These are phyloP conservation scores for Hypoxylon sp. DNA, from an alignment of 2,329 filamentous ascomycete genomes.

Conservation along the genomic window DNA sequence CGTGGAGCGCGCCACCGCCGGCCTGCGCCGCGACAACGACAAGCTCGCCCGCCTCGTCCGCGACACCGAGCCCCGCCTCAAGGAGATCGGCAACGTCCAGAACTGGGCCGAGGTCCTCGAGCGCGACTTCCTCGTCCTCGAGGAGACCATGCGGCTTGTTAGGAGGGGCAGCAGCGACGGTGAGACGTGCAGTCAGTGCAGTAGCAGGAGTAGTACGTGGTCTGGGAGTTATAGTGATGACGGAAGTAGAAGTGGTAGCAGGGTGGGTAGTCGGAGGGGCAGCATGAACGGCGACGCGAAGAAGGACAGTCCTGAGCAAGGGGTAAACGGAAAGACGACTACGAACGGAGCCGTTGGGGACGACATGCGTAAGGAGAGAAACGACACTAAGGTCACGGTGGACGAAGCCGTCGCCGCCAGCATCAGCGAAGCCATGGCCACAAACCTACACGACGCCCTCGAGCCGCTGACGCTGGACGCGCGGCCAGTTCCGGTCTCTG, in stretches of 20 bases:
- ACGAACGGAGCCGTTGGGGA: slow-evolving; percentile 8
- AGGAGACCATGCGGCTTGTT: slow-evolving; percentile 69
- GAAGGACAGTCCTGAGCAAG: slow-evolving; percentile 24
- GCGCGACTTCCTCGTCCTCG: slow-evolving; percentile 68
- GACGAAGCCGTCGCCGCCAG: slow-evolving; percentile 41
- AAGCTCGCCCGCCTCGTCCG: slow-evolving; percentile 70
- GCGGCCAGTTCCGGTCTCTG: neutral
- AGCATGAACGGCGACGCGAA: slow-evolving; percentile 23
- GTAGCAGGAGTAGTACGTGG: slow-evolving; percentile 36
- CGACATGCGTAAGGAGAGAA: neutral
- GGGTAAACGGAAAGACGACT: slow-evolving; percentile 21
- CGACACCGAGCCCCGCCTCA: slow-evolving; percentile 69
- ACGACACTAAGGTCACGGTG: slow-evolving; percentile 32
- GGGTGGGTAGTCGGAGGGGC: slow-evolving; percentile 29
- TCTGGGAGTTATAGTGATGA: slow-evolving; percentile 38
- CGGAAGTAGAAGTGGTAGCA: slow-evolving; percentile 30
- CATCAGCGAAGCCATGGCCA: slow-evolving; percentile 45
- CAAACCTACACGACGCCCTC: slow-evolving; percentile 35
- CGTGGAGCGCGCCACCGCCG: slow-evolving; percentile 66
- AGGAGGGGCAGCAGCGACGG: slow-evolving; percentile 46
- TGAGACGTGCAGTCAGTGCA: slow-evolving; percentile 41
- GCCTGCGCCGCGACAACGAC: slow-evolving; percentile 69
- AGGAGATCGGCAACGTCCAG: slow-evolving; percentile 83
- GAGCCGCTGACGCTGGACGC: slow-evolving; percentile 18
- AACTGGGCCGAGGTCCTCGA: slow-evolving; percentile 88